Conservation (phyloP, 202 grass and related monocot genomes). For the Carex sylvatica region DNA sequence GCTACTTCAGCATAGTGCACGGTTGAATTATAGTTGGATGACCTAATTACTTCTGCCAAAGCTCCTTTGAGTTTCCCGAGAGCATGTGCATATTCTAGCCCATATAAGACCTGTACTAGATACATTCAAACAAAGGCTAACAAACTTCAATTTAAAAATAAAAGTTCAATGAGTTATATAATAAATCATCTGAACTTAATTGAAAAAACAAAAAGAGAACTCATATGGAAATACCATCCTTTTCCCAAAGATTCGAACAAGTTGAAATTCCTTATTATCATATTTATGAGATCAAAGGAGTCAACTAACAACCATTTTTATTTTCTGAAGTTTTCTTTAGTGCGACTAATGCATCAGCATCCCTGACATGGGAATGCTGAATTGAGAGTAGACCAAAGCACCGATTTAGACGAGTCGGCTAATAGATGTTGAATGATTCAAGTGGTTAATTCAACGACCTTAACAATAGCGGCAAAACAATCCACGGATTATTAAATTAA, state of each 20-base stretch:
- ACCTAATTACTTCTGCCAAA: constrained; percentile 35
- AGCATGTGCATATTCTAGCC: constrained; percentile 73
- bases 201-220: neutral
- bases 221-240: neutral
- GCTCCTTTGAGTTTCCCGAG: constrained; percentile 52
- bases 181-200: neutral
- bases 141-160: neutral
- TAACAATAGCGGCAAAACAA: neutral
- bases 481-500: neutral
- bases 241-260: neutral
- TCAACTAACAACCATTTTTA: neutral
- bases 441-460: neutral
- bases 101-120: constrained; percentile 62
- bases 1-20: constrained; percentile 55
- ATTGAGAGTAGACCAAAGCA: neutral
- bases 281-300: neutral
- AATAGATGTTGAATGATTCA: neutral
- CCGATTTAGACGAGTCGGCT: neutral
- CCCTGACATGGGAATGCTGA: neutral
- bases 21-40: constrained; percentile 28
- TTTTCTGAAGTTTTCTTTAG: neutral
- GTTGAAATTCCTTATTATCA: neutral
- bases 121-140: neutral
- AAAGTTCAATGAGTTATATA: neutral
- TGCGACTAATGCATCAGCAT: neutral